phyloP scores from a whole-genome alignment of 345 rosid genomes.

The Gynandropsis gynandra region DNA sequence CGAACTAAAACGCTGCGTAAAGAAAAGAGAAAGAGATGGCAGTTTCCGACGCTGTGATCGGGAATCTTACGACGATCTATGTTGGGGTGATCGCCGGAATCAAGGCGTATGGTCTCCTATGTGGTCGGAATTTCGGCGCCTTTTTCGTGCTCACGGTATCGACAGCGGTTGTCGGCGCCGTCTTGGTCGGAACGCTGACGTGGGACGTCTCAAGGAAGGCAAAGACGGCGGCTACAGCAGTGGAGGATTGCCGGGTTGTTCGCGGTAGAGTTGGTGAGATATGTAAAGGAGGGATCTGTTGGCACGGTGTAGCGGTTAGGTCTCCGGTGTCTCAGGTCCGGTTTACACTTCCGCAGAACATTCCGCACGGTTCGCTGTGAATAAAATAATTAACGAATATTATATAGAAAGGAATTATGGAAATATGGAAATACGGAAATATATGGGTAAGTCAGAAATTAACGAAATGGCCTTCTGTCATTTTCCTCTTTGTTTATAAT shows the following conservation, averaged over 20 bases:
- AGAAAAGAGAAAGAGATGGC: conserved; percentile 32
- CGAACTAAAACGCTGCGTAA: no score
- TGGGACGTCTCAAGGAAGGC: conserved; percentile 73
- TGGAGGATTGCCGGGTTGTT: no score
- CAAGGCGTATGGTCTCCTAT: conserved; percentile 43
- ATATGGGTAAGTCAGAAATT: no score
- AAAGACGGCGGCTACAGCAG: conserved; percentile 5
- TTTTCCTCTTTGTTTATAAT: no score
- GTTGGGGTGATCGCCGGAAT: conserved; percentile 54
- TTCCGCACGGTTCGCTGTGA: neutral
- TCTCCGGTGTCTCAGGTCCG: conserved; percentile 77
- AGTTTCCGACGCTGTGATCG: conserved; percentile 53
- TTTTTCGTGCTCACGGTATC: conserved; percentile 46
- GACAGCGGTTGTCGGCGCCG: conserved; percentile 38
- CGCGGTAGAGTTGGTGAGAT: no score
- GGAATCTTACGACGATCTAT: conserved; percentile 62
- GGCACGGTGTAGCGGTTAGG: conserved; percentile 77
- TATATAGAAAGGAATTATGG: no score
- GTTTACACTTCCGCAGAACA: conserved; percentile 53
- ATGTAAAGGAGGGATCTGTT: conserved; percentile 70
- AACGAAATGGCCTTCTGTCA: no score
- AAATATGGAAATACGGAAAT: no score
- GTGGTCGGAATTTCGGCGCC: conserved; percentile 46
- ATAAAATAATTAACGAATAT: neutral
- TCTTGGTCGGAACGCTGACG: conserved; percentile 55